Base-by-base conservation (phyloP, 306 rosid species). In the Cicer chorassanicum region DNA sequence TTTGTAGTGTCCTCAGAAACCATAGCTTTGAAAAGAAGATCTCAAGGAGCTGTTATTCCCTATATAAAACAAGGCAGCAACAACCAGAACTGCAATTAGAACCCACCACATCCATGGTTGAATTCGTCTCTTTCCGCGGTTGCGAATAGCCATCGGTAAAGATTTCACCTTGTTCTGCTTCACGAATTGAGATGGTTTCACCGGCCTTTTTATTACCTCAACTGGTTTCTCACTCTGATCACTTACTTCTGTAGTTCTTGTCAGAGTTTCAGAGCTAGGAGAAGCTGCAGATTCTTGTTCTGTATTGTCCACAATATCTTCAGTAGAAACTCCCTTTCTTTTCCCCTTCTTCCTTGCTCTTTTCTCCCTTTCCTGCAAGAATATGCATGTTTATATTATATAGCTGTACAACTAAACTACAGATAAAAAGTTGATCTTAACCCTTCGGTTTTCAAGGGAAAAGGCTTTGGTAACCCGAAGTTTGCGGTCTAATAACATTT, bases 71-170 rank as follows among this genome's bases (percentile, higher is more conserved):
- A 88, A 61, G 76, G 81, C 91, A 63, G 81, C 75, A 43, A 64
- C 78, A 65, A 65, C 75, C 60, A 86, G 40, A 40, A 79, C 8
- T 1, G 85, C 45, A 59, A 86, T 72, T 38, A 81, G 24, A 43
- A 49, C 81, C 96, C 96, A 92, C 96, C 96, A 92, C 92, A 92
- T 87, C 96, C 91, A 92, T 62, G 92, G 77, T 50, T 92, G 96
- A 82, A 90, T 80, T 80, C 85, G 88, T 56, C 87, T 92, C 85
- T 84, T 92, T 14, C 85, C 83, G 14, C 96, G 84, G 87, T 85
- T 92, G 67, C 96, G 91, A 29, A 90, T 83, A 70, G 94, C 86
- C 49, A 59, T 84, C 14, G 98, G 96, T 9, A 88, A 70, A 10
- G 94, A 46, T 70, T 87, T 92, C 46, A 82, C 75, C 86, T 79